Evolutionary conservation across 2,329 filamentous ascomycete genomes (phyloP).

Genomic region (Calonectria naviculata): DNA sequence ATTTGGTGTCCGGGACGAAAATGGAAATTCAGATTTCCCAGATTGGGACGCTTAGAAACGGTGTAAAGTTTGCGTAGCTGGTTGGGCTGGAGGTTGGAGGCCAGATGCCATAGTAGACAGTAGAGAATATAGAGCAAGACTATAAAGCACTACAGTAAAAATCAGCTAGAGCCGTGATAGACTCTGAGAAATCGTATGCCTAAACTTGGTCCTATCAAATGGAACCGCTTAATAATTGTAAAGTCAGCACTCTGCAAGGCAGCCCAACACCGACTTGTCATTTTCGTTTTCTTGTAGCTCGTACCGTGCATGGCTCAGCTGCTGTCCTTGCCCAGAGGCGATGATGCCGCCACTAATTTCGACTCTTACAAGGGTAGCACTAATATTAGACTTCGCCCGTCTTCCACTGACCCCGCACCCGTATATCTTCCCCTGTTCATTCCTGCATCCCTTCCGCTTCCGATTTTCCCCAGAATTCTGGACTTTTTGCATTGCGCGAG

Average conservation of each 20-base stretch:
- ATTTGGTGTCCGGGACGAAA: slow-evolving; percentile 49
- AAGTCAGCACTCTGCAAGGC: too few relatives aligned
- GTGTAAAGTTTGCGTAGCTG: slow-evolving; percentile 35
- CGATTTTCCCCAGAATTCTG: not conserved
- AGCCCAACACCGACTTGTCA: not conserved
- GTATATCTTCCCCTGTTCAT: not conserved
- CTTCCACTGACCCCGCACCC: not conserved
- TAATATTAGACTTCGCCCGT: not conserved
- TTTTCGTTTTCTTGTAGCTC: not conserved
- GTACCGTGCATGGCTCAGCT: not conserved
- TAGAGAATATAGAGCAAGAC: not conserved
- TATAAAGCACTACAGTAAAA: not conserved
- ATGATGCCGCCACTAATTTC: not conserved
- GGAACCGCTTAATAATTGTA: too few relatives aligned
- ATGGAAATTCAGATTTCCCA: slow-evolving; percentile 52
- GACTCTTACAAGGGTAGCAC: not conserved
- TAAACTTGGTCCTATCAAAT: too few relatives aligned
- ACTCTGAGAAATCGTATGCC: too few relatives aligned
- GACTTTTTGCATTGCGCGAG: not conserved
- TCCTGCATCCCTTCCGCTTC: not conserved
- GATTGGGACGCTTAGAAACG: slow-evolving; percentile 55
- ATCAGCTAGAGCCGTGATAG: too few relatives aligned
- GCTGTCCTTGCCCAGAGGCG: not conserved
- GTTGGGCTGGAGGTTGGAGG: too few relatives aligned
- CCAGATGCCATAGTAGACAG: too few relatives aligned